Evolutionary conservation across 2,329 filamentous ascomycete genomes (phyloP).

Genomic region (Mycocentrospora acerina): DNA sequence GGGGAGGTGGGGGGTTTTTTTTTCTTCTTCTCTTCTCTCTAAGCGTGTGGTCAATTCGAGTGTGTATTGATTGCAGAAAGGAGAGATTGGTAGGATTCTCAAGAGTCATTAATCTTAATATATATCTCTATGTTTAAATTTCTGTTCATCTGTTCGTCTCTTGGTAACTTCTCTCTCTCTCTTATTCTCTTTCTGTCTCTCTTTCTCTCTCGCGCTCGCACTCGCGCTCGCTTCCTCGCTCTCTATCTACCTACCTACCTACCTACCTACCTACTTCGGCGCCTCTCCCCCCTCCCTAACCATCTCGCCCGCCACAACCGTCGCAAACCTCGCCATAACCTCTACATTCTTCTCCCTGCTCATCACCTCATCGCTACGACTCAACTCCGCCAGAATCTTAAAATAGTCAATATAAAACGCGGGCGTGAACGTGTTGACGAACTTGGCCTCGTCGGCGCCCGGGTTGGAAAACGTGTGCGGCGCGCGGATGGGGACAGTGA

Average conservation of each 20-base stretch:
- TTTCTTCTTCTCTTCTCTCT: too few relatives aligned
- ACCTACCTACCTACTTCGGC: constrained; percentile 4
- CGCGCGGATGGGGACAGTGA: constrained; percentile 56
- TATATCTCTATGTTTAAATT: too few relatives aligned
- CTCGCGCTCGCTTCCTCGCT: background rate
- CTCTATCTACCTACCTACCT: background rate
- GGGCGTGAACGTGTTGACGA: constrained; percentile 61
- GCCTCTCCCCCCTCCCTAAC: constrained; percentile 22
- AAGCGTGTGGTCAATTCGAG: too few relatives aligned
- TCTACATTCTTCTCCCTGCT: constrained; percentile 52
- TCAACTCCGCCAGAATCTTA: constrained; percentile 52
- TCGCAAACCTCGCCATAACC: constrained; percentile 55
- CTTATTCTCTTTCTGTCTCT: background rate
- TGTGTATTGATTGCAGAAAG: too few relatives aligned
- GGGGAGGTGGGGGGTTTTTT: too few relatives aligned
- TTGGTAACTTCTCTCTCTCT: background rate
- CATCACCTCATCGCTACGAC: constrained; percentile 48
- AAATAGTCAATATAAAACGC: constrained; percentile 62
- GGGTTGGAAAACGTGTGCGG: constrained; percentile 61
- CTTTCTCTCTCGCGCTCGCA: background rate
- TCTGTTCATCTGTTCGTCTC: too few relatives aligned
- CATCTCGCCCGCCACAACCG: constrained; percentile 48
- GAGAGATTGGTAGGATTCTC: too few relatives aligned
- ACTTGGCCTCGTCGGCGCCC: constrained; percentile 54
- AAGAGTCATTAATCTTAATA: too few relatives aligned